These are phyloP conservation scores for Lachancea sp. DNA, from an alignment of 805 yeast species.

Conservation along the genomic window DNA sequence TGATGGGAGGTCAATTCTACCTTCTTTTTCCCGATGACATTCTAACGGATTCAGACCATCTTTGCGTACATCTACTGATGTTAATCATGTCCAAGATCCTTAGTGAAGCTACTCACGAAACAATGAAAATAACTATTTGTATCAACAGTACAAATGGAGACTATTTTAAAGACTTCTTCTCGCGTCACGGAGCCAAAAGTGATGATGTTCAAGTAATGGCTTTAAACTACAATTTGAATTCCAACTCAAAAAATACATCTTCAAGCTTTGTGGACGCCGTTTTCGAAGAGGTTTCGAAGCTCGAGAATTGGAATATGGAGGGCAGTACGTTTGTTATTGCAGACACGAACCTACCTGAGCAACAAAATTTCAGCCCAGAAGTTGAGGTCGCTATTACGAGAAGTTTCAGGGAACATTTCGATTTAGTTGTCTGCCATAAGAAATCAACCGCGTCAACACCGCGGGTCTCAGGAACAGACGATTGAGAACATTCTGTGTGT, in stretches of 20 bases:
- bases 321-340: background rate
- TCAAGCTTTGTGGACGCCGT: background rate
- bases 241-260: background rate
- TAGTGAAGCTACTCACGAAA: background rate
- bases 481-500: no score
- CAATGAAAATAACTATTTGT: background rate
- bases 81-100: conserved; percentile 20
- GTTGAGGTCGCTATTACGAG: background rate
- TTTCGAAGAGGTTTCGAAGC: background rate
- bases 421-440: background rate
- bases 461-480: no score
- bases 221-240: background rate
- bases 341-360: background rate
- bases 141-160: background rate
- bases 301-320: background rate
- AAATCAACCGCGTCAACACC: background rate
- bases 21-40: conserved; percentile 21
- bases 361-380: background rate
- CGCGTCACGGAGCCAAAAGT: background rate
- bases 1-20: conserved; percentile 17
- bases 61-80: conserved; percentile 23
- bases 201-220: background rate
- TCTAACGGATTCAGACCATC: conserved; percentile 25
- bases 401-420: background rate
- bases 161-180: background rate